Base-by-base conservation (phyloP, 352 stramenopile species). In the Detonula confervacea region DNA sequence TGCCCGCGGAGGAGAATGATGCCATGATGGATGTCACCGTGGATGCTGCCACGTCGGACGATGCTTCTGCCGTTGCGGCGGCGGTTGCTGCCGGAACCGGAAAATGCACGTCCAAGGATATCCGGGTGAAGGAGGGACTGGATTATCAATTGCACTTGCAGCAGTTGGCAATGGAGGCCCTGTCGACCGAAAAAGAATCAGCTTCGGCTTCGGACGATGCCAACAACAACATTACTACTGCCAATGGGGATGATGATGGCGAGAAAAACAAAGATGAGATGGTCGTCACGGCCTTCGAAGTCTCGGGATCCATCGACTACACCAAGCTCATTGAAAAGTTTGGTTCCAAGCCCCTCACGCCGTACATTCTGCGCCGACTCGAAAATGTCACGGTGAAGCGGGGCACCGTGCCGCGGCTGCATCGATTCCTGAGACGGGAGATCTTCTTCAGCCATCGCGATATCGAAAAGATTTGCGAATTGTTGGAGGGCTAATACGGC, bases 391-490 rank as follows among this genome's bases (percentile, higher is more conserved):
- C 97, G 24, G 77, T 95, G 93, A 76, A 94, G 84, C 80, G 95
- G 89, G 69, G 84, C 1, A 84, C 81, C 25, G 78, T 91, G 14
- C 49, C 72, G 14, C 66, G 55, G 68, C 59, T 95, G 1, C 98
- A 99, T 85, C 96, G 96, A 2, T 99, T 99, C 84, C 88, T 99
- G 72, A 93, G 97, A 74, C 95, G 98, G 27, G 96, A 97, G 9
- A 98, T 99, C 74, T 99, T 99, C 84, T 99, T 99, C 85, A 98
- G 96, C 46, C 98, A 99, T 92, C 96, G 98, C 22, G 98, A 99
- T 82, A 88, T 99, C 63, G 93, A 97, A 62, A 90, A 96, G 75
- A 93, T 99, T 51, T 90, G 98, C 49, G 95, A 98, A 59, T 90
- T 77, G 22, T 51, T 88, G 12, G 81, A 91, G 56, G 62, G 29